Evolutionary conservation across 106 monocot species (phyloP), one percentile per base, ranked within the genome.

Genomic region (Amphibolis antarctica): DNA sequence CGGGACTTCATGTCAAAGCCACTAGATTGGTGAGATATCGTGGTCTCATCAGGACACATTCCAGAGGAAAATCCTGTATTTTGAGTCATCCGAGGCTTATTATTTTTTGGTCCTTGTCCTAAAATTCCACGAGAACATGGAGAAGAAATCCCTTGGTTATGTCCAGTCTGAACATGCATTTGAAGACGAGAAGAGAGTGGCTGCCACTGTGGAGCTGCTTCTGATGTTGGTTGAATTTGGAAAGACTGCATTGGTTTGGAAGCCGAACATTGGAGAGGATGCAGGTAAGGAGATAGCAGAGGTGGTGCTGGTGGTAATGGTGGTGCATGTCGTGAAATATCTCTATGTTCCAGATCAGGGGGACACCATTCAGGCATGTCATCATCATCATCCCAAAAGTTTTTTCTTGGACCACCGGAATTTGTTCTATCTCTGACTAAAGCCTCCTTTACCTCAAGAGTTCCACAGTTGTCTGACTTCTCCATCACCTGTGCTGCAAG

Each of bases 281-380:
- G 66, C 27, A 55, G 59, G 5, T 44, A 15, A 57, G 57, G 59
- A 27, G 51, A 25, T 20, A 69, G 54, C 28, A 14, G 63, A 17
- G 71, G 58, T 52, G 24, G 70, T 26, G 28, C 49, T 48, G 10
- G 23, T 30, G 55, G 30, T 5, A 10, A 12, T 1, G 53, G 55
- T n/a, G 28, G 55, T 1, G 42, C n/a, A n/a, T n/a, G 22, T 26
- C 23, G 47, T 43, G 53, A 67, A 44, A 22, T 44, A 44, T 69
- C 46, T 27, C 44, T 0, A 28, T 44, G 53, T 10, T 50, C 69
- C n/a, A 74, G 19, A 19, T 74, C 68, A 18, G 86, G 83, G 14
- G 88, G 88, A 20, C 73, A 65, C 88, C 88, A 88, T 67, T 88
- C 88, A 18, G 88, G 88, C 83, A 88, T 88, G 55, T 83, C 84